These are phyloP conservation scores for Globisporangium nunn DNA, from an alignment of 352 stramenopile species.

Conservation along the genomic window DNA sequence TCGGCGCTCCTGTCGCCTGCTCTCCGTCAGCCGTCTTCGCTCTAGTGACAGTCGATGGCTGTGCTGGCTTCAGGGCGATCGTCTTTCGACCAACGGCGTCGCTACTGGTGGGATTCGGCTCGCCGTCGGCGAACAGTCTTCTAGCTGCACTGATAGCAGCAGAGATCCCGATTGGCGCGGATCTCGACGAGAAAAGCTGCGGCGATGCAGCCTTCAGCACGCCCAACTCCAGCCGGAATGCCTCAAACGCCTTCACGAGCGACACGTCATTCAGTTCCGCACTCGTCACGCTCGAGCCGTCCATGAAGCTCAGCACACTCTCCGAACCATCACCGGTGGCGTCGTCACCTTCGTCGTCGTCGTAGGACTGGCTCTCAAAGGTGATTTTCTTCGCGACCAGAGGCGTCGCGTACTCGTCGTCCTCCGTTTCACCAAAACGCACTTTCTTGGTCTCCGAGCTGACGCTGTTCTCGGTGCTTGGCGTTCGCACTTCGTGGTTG, in stretches of 20 bases:
- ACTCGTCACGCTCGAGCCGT: conserved; percentile 43
- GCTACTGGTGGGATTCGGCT: neutral
- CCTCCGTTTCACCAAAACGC: conserved; percentile 23
- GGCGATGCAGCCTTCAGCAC: conserved; percentile 4
- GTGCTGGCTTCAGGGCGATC: neutral
- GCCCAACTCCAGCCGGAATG: conserved; percentile 33
- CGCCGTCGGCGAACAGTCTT: conserved; percentile 6
- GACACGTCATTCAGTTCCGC: conserved; percentile 47
- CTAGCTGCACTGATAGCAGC: conserved; percentile 11
- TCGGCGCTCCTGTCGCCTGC: neutral
- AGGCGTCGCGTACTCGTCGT: conserved; percentile 42
- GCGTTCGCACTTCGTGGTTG: conserved; percentile 15
- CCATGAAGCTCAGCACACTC: conserved; percentile 43
- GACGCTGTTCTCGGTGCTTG: conserved; percentile 44
- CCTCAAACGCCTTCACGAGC: conserved; percentile 41
- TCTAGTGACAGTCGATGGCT: neutral
- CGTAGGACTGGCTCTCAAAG: conserved; percentile 48
- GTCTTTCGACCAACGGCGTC: neutral
- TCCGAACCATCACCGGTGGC: neutral
- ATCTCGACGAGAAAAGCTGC: conserved; percentile 1
- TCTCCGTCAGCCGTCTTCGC: neutral
- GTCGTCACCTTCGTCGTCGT: conserved; percentile 25
- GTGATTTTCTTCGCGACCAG: conserved; percentile 52
- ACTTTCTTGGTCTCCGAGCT: conserved; percentile 41
- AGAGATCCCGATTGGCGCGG: conserved; percentile 1